A percentile compares a stretch with the other conserved stretches of the same genome.
phyloP scores from a whole-genome alignment of 1,284 basidiomycete genomes.

The Rhizoctonia solani region DNA sequence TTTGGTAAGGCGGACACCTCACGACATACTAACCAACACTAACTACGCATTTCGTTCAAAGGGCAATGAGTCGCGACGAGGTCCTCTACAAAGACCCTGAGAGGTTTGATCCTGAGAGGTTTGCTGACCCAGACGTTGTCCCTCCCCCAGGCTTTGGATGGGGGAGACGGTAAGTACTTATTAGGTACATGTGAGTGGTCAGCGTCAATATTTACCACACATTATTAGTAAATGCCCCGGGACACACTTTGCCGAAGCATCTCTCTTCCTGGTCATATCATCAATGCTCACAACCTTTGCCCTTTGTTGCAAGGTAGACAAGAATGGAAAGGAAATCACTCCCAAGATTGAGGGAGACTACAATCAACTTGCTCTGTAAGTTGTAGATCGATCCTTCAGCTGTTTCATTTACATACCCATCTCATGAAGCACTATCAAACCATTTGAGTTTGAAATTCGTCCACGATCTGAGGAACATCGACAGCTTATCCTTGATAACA shows the following conservation, averaged over 20 bases:
- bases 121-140: neutral
- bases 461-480: conserved; percentile 11
- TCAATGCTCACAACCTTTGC: conserved; percentile 41
- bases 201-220: neutral
- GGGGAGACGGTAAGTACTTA: conserved; percentile 3
- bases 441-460: conserved; percentile 7
- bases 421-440: neutral
- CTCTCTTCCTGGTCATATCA: conserved; percentile 20
- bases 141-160: conserved; percentile 2
- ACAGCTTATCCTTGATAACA: neutral
- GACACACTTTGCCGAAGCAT: conserved; percentile 17
- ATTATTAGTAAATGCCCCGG: conserved; percentile 31
- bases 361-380: neutral
- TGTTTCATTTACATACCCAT: too few relatives aligned
- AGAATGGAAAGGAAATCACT: conserved; percentile 35
- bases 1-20: too few relatives aligned
- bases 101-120: conserved; percentile 12
- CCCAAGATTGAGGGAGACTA: neutral
- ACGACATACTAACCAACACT: too few relatives aligned
- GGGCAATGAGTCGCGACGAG: conserved; percentile 10
- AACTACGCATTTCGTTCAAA: too few relatives aligned
- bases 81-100: neutral
- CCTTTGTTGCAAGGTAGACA: conserved; percentile 36
- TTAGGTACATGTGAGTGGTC: neutral
- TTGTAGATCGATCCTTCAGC: neutral